Percentiles rank a stretch among this genome's conserved stretches.
These are phyloP conservation scores for Endoconidiophora polonica DNA, from an alignment of 2,329 filamentous ascomycete species.

Conservation along the genomic window DNA sequence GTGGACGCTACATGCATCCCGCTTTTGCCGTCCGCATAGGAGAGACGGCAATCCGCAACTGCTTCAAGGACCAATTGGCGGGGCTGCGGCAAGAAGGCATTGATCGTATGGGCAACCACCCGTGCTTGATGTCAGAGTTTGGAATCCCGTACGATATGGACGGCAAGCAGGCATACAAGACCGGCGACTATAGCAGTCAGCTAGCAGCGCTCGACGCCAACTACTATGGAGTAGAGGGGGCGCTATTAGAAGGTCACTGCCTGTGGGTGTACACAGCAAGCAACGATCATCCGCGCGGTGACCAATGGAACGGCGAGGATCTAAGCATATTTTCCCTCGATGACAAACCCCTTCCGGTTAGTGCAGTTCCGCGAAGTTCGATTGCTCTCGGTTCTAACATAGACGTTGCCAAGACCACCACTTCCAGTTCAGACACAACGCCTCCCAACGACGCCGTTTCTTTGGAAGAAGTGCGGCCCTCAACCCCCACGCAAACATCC, in stretches of 20 bases:
- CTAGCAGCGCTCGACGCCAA: constrained; percentile 89
- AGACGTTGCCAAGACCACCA: constrained; percentile 4
- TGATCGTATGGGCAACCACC: constrained; percentile 77
- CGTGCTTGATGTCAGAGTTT: constrained; percentile 83
- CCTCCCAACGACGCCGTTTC: not conserved
- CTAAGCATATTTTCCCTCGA: constrained; percentile 77
- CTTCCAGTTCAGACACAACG: not conserved
- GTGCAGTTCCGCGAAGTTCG: constrained; percentile 24
- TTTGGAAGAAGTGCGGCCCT: not conserved
- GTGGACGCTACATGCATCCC: constrained; percentile 74
- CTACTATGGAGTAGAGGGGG: constrained; percentile 78
- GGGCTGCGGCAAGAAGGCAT: constrained; percentile 71
- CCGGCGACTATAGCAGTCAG: constrained; percentile 87
- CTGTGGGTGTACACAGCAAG: constrained; percentile 72
- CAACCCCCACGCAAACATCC: not conserved
- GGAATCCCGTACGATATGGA: constrained; percentile 99
- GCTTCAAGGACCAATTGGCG: constrained; percentile 71
- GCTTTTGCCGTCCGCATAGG: constrained; percentile 87
- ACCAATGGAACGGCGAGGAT: constrained; percentile 96
- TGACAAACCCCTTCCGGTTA: constrained; percentile 47
- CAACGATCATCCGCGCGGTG: constrained; percentile 79
- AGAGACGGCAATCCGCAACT: constrained; percentile 86
- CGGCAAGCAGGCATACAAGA: constrained; percentile 85
- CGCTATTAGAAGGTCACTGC: constrained; percentile 67
- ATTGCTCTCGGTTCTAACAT: constrained; percentile 9